A percentile compares a stretch with the other conserved stretches of the same genome.
Evolutionary conservation across 768 basidiomycete species (phyloP).

Genomic region (Leucosporidium creatinivorum): DNA sequence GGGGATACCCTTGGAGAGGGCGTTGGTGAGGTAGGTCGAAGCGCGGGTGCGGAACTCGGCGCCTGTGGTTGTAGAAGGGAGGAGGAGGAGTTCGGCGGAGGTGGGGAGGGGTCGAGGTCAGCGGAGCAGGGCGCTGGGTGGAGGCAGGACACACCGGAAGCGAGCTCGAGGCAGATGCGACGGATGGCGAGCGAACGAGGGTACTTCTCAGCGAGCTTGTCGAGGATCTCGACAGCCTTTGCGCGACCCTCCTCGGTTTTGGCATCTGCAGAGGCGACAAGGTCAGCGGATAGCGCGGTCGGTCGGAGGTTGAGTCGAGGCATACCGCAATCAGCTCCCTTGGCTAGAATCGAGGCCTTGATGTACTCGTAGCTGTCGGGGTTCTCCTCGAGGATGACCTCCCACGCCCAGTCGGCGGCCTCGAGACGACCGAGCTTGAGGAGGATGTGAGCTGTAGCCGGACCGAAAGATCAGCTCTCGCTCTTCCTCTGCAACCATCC

Average conservation of each 20-base stretch:
- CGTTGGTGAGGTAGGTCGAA: conserved; percentile 59
- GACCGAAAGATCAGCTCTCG: conserved; percentile 1
- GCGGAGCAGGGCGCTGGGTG: not conserved
- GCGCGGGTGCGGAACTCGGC: conserved; percentile 62
- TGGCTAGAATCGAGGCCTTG: conserved; percentile 58
- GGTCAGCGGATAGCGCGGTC: no score
- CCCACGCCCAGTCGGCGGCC: conserved; percentile 75
- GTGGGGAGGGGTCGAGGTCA: not conserved
- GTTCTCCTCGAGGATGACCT: conserved; percentile 72
- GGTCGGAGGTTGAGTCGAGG: no score
- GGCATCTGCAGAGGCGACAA: not conserved
- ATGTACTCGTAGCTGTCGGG: conserved; percentile 77
- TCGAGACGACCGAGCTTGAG: conserved; percentile 55
- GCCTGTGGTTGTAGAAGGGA: conserved; percentile 43
- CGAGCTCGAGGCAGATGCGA: conserved; percentile 64
- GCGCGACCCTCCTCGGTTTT: conserved; percentile 47
- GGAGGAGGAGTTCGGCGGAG: no score
- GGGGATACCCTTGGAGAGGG: conserved; percentile 76
- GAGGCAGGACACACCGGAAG: conserved; percentile 46
- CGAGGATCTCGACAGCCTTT: conserved; percentile 55
- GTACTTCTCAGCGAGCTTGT: conserved; percentile 55
- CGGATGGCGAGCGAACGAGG: conserved; percentile 64
- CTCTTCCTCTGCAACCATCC: not conserved
- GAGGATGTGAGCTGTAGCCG: conserved; percentile 62
- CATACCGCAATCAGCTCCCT: conserved; percentile 61